phyloP scores from a whole-genome alignment of 805 yeast genomes.

The Sugiyamaella smithiae region DNA sequence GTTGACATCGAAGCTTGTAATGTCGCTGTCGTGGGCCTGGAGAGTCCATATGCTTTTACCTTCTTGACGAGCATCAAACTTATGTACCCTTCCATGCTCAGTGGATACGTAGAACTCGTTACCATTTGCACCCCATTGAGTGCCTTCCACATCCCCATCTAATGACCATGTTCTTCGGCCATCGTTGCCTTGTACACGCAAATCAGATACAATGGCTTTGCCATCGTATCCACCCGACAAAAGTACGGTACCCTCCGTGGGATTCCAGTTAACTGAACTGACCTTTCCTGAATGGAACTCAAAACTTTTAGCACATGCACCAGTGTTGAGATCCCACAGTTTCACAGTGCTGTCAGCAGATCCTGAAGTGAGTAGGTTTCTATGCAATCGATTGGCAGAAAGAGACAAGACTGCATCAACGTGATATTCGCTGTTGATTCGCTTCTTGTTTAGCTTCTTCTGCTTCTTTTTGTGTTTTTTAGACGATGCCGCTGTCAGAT shows the following conservation, averaged over 20 bases:
- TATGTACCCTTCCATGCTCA: constrained; percentile 84
- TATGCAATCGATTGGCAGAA: constrained; percentile 74
- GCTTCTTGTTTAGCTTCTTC: constrained; percentile 50
- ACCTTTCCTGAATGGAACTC: constrained; percentile 79
- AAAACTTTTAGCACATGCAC: constrained; percentile 75
- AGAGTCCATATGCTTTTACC: constrained; percentile 84
- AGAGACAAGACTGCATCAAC: constrained; percentile 91
- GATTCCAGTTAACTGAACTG: constrained; percentile 86
- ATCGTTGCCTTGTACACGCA: constrained; percentile 59
- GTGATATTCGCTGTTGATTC: constrained; percentile 68
- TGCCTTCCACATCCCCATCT: constrained; percentile 83
- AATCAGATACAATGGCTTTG: constrained; percentile 73
- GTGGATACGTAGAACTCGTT: constrained; percentile 75
- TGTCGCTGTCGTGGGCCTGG: constrained; percentile 95
- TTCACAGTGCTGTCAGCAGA: constrained; percentile 95
- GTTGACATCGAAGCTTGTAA: constrained; percentile 76
- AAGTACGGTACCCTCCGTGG: constrained; percentile 45
- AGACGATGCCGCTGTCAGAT: constrained; percentile 20
- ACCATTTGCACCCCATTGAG: constrained; percentile 64
- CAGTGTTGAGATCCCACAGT: constrained; percentile 84
- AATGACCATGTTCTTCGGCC: constrained; percentile 66
- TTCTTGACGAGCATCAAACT: constrained; percentile 76
- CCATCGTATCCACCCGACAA: constrained; percentile 94
- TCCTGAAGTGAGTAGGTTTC: constrained; percentile 86
- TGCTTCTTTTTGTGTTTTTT: constrained; percentile 45